These are phyloP conservation scores for Crithidia expoeki DNA, from an alignment of 208 protist genomes.

Conservation along the genomic window DNA sequence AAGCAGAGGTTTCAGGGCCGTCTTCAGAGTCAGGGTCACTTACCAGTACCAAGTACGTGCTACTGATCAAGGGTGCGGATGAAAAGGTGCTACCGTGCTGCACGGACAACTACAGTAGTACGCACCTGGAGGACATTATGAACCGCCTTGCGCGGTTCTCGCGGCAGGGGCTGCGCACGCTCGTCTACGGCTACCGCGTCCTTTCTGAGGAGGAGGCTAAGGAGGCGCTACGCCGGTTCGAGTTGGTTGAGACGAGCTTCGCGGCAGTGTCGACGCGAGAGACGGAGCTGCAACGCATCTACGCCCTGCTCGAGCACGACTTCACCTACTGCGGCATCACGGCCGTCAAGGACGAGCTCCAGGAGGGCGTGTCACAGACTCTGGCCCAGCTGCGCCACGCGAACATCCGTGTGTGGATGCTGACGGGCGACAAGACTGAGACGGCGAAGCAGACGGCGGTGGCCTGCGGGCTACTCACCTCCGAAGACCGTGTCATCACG, in stretches of 20 bases:
- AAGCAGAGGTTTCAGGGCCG: neutral
- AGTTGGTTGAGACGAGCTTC: conserved; percentile 25
- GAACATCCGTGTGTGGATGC: conserved; percentile 94
- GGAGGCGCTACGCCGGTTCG: conserved; percentile 37
- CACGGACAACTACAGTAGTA: conserved; percentile 25
- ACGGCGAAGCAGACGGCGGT: conserved; percentile 96
- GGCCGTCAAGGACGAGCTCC: conserved; percentile 97
- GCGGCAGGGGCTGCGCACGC: conserved; percentile 64
- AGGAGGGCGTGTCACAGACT: conserved; percentile 92
- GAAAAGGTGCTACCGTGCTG: conserved; percentile 72
- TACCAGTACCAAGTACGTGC: conserved; percentile 34
- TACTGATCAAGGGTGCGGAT: conserved; percentile 86
- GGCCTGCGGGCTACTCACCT: conserved; percentile 57
- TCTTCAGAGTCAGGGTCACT: neutral
- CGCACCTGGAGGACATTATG: conserved; percentile 25
- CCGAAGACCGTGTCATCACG: conserved; percentile 43
- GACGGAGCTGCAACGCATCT: conserved; percentile 34
- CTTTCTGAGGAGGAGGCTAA: conserved; percentile 46
- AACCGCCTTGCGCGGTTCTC: conserved; percentile 36
- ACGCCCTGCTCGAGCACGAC: conserved; percentile 86
- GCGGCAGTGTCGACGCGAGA: conserved; percentile 31
- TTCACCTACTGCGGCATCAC: conserved; percentile 92
- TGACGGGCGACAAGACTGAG: conserved; percentile 98
- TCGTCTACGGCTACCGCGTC: conserved; percentile 65
- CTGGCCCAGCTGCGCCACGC: conserved; percentile 79